Evolutionary conservation across 2,329 filamentous ascomycete genomes (phyloP).

Genomic region (Alternaria triticimaculans): DNA sequence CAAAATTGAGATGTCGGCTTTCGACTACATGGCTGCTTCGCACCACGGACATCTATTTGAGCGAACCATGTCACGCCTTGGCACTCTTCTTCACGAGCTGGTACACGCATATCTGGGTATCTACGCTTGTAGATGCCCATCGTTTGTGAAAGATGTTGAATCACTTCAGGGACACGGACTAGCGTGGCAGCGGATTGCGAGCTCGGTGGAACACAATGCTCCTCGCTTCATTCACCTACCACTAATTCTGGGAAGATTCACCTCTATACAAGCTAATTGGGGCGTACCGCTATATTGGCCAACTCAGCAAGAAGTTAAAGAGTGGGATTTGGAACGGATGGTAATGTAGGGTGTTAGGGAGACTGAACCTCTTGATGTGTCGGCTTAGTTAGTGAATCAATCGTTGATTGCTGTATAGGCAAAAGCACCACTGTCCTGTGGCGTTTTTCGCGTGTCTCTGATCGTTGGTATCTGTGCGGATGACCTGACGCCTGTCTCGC

Average conservation of each 20-base stretch:
- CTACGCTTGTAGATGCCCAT: background rate
- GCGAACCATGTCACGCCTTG: background rate
- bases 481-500: background rate
- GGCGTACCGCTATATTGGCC: background rate
- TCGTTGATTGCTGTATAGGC: background rate
- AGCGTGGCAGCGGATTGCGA: background rate
- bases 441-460: background rate
- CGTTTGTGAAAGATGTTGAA: background rate
- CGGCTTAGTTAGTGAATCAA: background rate
- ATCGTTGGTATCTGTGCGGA: background rate
- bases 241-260: background rate
- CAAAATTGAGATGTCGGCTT: background rate
- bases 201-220: background rate
- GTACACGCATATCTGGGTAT: background rate
- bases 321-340: background rate
- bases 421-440: background rate
- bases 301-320: background rate
- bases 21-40: background rate
- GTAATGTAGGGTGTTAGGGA: background rate
- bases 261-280: background rate
- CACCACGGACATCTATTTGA: background rate
- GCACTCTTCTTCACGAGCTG: background rate
- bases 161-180: background rate
- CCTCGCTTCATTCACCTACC: background rate
- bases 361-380: background rate